Evolutionary conservation across 2,329 filamentous ascomycete genomes (phyloP).

Genomic region (Pseudogymnoascus pannorum): DNA sequence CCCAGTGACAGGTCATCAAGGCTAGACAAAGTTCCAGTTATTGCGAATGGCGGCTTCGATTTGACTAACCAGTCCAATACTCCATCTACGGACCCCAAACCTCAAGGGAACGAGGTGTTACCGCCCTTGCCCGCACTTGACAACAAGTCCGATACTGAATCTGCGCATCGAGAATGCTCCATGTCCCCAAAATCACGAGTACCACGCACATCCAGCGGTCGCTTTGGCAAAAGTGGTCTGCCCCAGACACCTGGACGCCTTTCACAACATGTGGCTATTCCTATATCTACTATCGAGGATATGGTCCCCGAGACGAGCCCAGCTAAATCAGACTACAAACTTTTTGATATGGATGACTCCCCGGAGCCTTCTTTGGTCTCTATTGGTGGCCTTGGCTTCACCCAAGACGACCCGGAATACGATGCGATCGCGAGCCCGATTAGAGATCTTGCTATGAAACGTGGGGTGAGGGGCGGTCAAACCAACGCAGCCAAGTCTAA

Average conservation of each 20-base stretch:
- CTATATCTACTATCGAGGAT: slow-evolving; percentile 6
- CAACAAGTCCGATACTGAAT: slow-evolving; percentile 2
- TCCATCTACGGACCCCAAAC: background rate
- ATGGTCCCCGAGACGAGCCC: slow-evolving; percentile 29
- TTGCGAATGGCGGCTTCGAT: background rate
- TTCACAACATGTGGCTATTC: background rate
- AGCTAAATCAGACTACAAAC: slow-evolving; percentile 13
- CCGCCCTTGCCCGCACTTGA: background rate
- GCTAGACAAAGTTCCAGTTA: background rate
- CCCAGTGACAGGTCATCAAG: background rate
- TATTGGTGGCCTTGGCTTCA: slow-evolving; percentile 22
- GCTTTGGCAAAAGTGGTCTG: background rate
- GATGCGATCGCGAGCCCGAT: slow-evolving; percentile 1
- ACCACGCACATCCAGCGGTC: background rate
- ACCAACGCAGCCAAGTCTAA: background rate
- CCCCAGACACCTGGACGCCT: background rate
- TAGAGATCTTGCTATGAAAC: slow-evolving; percentile 3
- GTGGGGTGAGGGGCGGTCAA: background rate
- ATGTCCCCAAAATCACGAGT: background rate
- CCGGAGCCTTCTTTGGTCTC: slow-evolving; percentile 11
- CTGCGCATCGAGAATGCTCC: background rate
- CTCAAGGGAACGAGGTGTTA: background rate
- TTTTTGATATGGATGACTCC: slow-evolving; percentile 14
- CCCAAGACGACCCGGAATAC: slow-evolving; percentile 18
- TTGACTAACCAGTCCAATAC: background rate